Evolutionary conservation across 2,329 filamentous ascomycete genomes (phyloP).

Genomic region (Cladosporium sp.): DNA sequence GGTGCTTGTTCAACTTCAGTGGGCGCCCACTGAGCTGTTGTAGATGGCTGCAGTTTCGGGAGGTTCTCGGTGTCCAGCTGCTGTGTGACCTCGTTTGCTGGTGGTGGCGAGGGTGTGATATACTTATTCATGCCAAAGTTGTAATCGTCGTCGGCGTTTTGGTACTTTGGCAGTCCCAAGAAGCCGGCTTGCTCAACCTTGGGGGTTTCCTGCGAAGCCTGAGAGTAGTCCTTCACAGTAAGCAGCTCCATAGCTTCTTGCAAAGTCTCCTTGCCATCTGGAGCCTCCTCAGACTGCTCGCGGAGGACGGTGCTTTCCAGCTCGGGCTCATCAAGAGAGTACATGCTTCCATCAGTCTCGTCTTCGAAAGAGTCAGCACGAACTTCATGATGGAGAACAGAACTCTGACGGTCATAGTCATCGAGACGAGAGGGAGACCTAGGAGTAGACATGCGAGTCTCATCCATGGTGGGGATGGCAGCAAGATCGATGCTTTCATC

Average conservation of each 20-base stretch:
- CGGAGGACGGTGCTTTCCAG: constrained; percentile 35
- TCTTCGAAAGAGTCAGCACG: constrained; percentile 45
- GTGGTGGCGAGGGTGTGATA: constrained; percentile 51
- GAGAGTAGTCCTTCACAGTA: constrained; percentile 39
- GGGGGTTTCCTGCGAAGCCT: constrained; percentile 27
- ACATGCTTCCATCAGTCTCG: constrained; percentile 58
- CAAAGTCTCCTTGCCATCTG: constrained; percentile 37
- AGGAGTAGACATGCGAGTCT: constrained; percentile 55
- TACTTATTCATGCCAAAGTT: constrained; percentile 58
- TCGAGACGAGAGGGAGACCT: constrained; percentile 51
- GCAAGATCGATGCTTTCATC: constrained; percentile 67
- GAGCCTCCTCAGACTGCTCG: constrained; percentile 20
- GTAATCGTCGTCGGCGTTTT: constrained; percentile 52
- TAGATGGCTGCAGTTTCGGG: constrained; percentile 30
- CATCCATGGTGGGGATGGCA: constrained; percentile 54
- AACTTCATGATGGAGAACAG: constrained; percentile 58
- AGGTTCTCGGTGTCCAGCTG: constrained; percentile 28
- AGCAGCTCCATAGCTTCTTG: constrained; percentile 40
- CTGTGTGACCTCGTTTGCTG: constrained; percentile 29
- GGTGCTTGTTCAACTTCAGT: constrained; percentile 27
- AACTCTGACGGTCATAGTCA: constrained; percentile 49
- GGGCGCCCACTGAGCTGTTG: constrained; percentile 21
- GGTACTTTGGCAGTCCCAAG: constrained; percentile 39
- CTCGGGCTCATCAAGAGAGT: constrained; percentile 48
- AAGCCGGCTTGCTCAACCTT: constrained; percentile 29